phyloP scores from a whole-genome alignment of 805 yeast species.

The Wickerhamomyces sydowiorum region DNA sequence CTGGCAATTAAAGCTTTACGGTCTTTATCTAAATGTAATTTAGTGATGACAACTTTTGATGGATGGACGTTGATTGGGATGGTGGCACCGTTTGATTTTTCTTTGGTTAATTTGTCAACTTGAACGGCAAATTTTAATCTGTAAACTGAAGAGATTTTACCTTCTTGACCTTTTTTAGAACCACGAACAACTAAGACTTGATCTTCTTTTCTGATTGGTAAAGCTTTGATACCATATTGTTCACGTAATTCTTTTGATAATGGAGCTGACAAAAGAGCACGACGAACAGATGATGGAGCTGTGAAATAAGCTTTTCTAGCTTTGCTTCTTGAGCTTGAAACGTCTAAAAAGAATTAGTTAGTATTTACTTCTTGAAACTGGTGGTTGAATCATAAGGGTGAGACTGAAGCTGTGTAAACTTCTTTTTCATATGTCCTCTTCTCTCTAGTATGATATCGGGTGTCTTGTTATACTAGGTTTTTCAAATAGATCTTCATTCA shows the following conservation, averaged over 20 bases:
- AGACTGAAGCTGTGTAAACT: too few species aligned
- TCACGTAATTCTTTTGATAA: constrained; percentile 98
- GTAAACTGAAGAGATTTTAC: constrained; percentile 96
- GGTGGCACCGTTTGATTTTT: constrained; percentile 97
- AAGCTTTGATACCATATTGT: constrained; percentile 91
- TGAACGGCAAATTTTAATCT: constrained; percentile 96
- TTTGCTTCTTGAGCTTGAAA: constrained; percentile 98
- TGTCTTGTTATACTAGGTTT: too few species aligned
- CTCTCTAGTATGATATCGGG: too few species aligned
- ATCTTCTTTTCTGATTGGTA: constrained; percentile 98
- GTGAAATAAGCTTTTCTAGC: constrained; percentile 99
- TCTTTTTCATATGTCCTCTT: too few species aligned
- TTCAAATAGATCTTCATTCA: too few species aligned
- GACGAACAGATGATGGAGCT: constrained; percentile 95
- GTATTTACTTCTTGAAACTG: constrained; percentile 11
- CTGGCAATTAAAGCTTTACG: constrained; percentile 95
- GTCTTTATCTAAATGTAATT: constrained; percentile 97
- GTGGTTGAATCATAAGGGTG: neutral
- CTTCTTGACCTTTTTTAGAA: constrained; percentile 99
- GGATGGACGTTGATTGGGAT: constrained; percentile 97
- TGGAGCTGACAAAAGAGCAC: constrained; percentile 95
- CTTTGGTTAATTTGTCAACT: constrained; percentile 95
- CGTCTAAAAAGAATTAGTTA: constrained; percentile 56
- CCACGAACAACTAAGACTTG: constrained; percentile 96
- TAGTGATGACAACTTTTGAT: constrained; percentile 98